Base-by-base conservation (phyloP, 345 rosid species). In the Brassica nigra region DNA sequence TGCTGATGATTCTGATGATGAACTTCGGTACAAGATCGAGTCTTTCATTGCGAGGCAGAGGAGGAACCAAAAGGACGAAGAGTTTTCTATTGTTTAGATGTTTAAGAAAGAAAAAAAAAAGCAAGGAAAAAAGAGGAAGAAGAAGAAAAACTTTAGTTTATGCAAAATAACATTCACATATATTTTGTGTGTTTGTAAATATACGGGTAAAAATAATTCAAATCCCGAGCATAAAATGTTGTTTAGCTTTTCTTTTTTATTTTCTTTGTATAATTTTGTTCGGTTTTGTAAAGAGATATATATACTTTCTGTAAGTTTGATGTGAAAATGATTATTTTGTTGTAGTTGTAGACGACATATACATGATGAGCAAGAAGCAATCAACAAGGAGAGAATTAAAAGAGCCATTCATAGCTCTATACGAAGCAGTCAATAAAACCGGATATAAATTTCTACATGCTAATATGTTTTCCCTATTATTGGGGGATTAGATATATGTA, bases 21-120 rank as follows among this genome's bases (percentile, higher is more conserved):
- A 92, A 75, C 89, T 92, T 9, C 77, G 88, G 23, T 61, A 84
- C 80, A 86, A 79, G 47, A 73, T 91, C 2, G 97, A 92, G 82
- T 90, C 90, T 58, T 92, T 90, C 86, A 92, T 92, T 77, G 97
- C 90, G 9, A 87, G 94, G 78, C 97, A 88, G 67, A 91, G 89
- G 84, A 89, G 87, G 85, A 83, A 86, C 75, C 83, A 87, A 27
- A 88, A 74, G 79, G 90, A 88, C 66, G 97, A 92, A 73, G 88
- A 88, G 81, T 81, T 81, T 49, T 86, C 69, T 86, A 57, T 81
- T 28, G 61, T 63, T 30, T 82, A 78, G 37, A 29, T 49, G 33
- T 34, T 23, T 23, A 23, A 23, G 27, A 4, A 42, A 67, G 30
- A 3, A 6, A 12, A 33, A 14, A 63, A 71, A 44, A 79, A 66